Evolutionary conservation across 306 rosid species (phyloP).

Genomic region (Rubus idaeus): DNA sequence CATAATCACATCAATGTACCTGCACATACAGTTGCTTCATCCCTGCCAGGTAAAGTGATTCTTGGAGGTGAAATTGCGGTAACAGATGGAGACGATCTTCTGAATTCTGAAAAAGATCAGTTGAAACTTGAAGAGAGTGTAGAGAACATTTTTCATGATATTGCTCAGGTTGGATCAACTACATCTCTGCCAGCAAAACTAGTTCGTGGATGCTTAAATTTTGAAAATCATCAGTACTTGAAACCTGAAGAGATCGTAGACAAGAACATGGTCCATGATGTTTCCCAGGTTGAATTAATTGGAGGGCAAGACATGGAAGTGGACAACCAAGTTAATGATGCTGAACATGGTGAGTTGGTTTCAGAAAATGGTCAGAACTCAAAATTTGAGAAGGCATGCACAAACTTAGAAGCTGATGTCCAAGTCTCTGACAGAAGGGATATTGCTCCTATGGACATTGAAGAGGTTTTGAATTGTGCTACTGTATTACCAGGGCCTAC

Average conservation of each 20-base stretch:
- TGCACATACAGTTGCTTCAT: conserved; percentile 17
- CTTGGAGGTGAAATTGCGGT: too few relatives aligned
- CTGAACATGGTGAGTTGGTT: conserved; percentile 15
- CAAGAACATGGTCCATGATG: conserved; percentile 10
- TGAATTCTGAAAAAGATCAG: conserved; percentile 32
- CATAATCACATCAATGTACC: conserved; percentile 15
- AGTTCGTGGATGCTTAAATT: conserved; percentile 25
- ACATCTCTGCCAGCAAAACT: conserved; percentile 20
- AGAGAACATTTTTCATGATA: conserved; percentile 23
- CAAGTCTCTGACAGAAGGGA: conserved; percentile 20
- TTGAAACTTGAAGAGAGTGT: conserved; percentile 20
- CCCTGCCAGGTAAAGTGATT: conserved; percentile 10
- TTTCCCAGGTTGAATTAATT: conserved; percentile 17
- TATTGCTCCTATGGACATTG: conserved; percentile 28
- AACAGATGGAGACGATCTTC: conserved; percentile 15
- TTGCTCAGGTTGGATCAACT: conserved; percentile 19
- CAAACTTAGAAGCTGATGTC: conserved; percentile 16
- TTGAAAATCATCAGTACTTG: conserved; percentile 26
- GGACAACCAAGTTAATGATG: conserved; percentile 26
- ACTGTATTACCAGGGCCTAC: too few relatives aligned
- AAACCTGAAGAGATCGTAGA: conserved; percentile 17
- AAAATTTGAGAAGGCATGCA: not conserved
- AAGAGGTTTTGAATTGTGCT: conserved; percentile 13
- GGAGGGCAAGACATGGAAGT: conserved; percentile 25
- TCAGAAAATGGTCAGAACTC: conserved; percentile 11